phyloP scores from a whole-genome alignment of 768 basidiomycete species.

The Leccinellum rugosiceps region DNA sequence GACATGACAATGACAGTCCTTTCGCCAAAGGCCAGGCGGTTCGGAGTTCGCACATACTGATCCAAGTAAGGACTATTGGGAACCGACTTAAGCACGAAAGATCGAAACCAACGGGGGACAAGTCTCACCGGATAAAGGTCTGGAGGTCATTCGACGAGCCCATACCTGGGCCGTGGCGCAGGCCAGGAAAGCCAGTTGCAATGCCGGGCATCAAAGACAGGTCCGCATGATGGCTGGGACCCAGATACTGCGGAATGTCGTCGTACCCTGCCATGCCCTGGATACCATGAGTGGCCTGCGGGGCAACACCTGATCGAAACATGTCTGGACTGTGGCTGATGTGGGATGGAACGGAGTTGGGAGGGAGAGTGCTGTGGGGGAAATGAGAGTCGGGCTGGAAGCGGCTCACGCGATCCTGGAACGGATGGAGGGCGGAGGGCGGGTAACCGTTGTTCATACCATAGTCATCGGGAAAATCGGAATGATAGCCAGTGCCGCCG shows the following conservation, averaged over 20 bases:
- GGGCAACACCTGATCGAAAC: slow-evolving; percentile 60
- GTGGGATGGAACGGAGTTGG: slow-evolving; percentile 45
- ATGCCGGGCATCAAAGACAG: slow-evolving; percentile 60
- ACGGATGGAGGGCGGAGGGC: slow-evolving; percentile 52
- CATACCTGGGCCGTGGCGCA: slow-evolving; percentile 59
- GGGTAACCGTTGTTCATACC: slow-evolving; percentile 47
- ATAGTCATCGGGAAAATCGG: slow-evolving; percentile 67
- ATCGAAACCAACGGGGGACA: slow-evolving; percentile 18
- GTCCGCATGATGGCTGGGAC: slow-evolving; percentile 50
- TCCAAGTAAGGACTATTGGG: slow-evolving; percentile 69
- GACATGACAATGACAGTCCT: slow-evolving; percentile 96
- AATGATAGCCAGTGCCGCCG: slow-evolving; percentile 44
- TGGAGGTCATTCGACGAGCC: slow-evolving; percentile 70
- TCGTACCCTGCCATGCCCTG: slow-evolving; percentile 53
- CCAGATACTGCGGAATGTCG: slow-evolving; percentile 57
- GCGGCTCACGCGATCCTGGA: slow-evolving; percentile 54
- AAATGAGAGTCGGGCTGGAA: slow-evolving; percentile 57
- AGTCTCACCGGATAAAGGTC: slow-evolving; percentile 70
- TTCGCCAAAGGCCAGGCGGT: slow-evolving; percentile 88
- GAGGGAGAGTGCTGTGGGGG: slow-evolving; percentile 39
- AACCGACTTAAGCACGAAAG: slow-evolving; percentile 9
- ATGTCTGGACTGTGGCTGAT: slow-evolving; percentile 52
- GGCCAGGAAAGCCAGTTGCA: slow-evolving; percentile 58
- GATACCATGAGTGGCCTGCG: slow-evolving; percentile 66
- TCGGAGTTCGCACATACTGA: slow-evolving; percentile 79